Evolutionary conservation across 257 asterid genomes (phyloP), one percentile per base, ranked within the genome.

Genomic region (Marsdenia floribunda): DNA sequence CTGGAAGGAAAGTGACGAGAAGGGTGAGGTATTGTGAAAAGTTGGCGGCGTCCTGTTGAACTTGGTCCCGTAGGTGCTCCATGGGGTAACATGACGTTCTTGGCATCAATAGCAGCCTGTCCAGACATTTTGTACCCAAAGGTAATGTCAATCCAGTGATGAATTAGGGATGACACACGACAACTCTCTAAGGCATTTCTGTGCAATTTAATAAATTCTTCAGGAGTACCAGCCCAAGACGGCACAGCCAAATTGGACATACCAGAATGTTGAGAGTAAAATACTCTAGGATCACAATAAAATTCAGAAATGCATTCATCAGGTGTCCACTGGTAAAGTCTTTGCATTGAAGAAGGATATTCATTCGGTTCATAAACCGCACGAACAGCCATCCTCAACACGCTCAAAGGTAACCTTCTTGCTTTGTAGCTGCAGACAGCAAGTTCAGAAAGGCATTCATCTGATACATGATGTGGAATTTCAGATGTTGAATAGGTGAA

Each of bases 371-470:
- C 99, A 85, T 94, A 94, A 72, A 94, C 99, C 74, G 99, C 89
- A 76, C 99, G 99, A 53, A 94, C 99, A 52, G 98, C 97, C 80
- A 79, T 72, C 68, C 91, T 85, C 80, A 94, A 74, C 68, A 94
- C 87, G 82, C 92, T 85, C 89, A 94, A 81, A 67, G 98, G 99
- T 81, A 94, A 82, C 82, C 98, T 88, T 86, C 99, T 86, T 57
- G 99, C 99, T 85, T 94, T 94, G 75, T 94, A 94, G 83, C 98
- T 94, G 88, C 99, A 94, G 83, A 94, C 99, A 82, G 99, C 99
- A 79, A 94, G 89, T 76, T 94, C 99, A 55, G 99, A 94, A 46
- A 94, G 93, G 86, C 99, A 94, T 72, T 94, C 99, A 76, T 94
- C 99, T 76, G 99, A 94, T 55, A 94, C 90, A 40, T 94, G 99